Evolutionary conservation across 495 filamentous ascomycete species (phyloP), one percentile per base, ranked within the genome.

Genomic region (Chaetomium fimeti): DNA sequence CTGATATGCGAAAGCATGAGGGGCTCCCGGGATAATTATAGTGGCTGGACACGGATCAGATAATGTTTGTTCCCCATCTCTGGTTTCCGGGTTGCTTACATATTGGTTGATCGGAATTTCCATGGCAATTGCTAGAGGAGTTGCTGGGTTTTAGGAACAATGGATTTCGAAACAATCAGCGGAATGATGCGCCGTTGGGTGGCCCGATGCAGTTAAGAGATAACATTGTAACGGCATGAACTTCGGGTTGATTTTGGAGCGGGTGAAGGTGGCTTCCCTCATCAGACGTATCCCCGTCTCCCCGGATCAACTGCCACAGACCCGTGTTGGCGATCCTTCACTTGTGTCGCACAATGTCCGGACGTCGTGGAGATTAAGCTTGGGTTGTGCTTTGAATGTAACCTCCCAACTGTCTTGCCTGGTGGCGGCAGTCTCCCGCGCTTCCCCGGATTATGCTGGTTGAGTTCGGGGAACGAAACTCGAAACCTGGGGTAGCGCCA

Each of bases 321-420:
- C 36, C 38, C 27, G 24, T 45, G 28, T 40, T 43, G 60, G 25
- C 66, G 71, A 71, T 73, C 69, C 57, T 68, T 71, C 71, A 73
- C 58, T 61, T 48, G 60, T 72, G 68, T 70, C 63, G 71, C 68
- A 69, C 47, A 52, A 51, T 32, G 32, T 57, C 22, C 42, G 28
- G 27, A n/a, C 43, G 18, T 57, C 29, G 49, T 47, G 4, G 40
- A 59, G 28, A 9, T 12, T 20, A 25, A 52, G 5, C 58, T 60
- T n/a, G 38, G 36, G 32, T 48, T 22, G 24, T 12, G 53, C 15
- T 27, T 47, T 65, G 24, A 60, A 60, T 62, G 52, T 43, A 62
- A 64, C 24, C 5, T 12, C 52, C 52, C n/a, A 9, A 36, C 5
- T 32, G 29, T 3, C 32, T 18, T 55, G 25, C 9, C 18, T 9